Evolutionary conservation across 495 filamentous ascomycete genomes (phyloP), one percentile per base, ranked within the genome.

Genomic region (Aspergillus saccharolyticus): DNA sequence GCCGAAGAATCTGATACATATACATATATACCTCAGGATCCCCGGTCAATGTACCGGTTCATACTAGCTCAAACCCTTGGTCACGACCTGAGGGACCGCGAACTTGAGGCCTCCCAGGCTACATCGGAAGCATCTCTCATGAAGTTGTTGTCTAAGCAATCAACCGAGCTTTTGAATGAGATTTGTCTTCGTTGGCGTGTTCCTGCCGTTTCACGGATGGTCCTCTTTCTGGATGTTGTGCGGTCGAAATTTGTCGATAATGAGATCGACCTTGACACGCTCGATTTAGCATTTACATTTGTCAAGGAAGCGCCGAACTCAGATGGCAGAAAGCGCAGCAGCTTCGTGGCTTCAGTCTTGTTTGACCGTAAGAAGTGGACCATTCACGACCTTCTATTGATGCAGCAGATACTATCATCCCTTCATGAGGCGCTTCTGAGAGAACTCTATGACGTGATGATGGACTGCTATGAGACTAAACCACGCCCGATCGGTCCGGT

Each of bases 151-250:
- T 94, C 91, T 0, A 90, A 90, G 58, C 81, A 89, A 47, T 94
- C 91, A 1, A 79, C 80, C 12, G 90, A 96, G 52, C 75, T 99
- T 56, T 73, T 97, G 54, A 87, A 87, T 63, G 93, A 97, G 64
- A 79, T 96, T 44, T 88, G 84, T 63, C 72, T 90, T 61, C 85
- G 92, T 57, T 99, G 95, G 95, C 86, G 95, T 21, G 83, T 99
- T 58, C 93, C 94, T 18, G 82, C 83, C 48, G 90, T 88, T 66
- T 90, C 91, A 33, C 80, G 90, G 48, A 75, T 92, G 53, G 82
- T 91, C 2, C 74, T 95, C 10, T 89, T 96, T 64, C 73, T 97
- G 42, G 95, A 99, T 73, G 90, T 91, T 42, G 81, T 90, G 44
- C 80, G 84, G 18, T 85, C 88, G 63, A 94, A 92, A 66, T 97